Evolutionary conservation across 2,329 filamentous ascomycete genomes (phyloP).

Genomic region (Phialophora tarda): DNA sequence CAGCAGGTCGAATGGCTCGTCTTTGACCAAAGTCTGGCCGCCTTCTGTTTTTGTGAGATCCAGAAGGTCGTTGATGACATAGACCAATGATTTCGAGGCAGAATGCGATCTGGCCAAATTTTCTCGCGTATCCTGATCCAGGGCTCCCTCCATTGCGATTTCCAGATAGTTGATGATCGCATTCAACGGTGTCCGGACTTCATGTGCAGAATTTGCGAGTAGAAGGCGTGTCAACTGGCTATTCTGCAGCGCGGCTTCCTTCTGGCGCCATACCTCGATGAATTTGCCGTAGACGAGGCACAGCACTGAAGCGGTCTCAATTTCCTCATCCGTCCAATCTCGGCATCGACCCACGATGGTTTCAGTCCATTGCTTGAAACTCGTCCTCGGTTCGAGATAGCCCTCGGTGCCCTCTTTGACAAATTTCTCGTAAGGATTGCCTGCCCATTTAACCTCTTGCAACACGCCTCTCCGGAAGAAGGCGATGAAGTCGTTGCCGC

Average conservation of each 20-base stretch:
- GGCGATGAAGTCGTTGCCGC: slow-evolving; percentile 83
- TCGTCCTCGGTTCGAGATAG: slow-evolving; percentile 77
- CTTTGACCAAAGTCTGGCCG: slow-evolving; percentile 76
- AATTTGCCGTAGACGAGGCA: slow-evolving; percentile 89
- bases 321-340: slow-evolving; percentile 87
- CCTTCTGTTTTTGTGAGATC: slow-evolving; percentile 89
- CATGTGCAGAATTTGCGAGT: slow-evolving; percentile 86
- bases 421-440: slow-evolving; percentile 81
- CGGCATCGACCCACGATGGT: slow-evolving; percentile 79
- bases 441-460: slow-evolving; percentile 82
- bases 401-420: slow-evolving; percentile 73
- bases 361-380: slow-evolving; percentile 82
- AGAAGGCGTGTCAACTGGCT: slow-evolving; percentile 79
- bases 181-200: slow-evolving; percentile 87
- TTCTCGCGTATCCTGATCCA: slow-evolving; percentile 83
- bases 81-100: slow-evolving; percentile 88
- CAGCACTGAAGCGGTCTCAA: slow-evolving; percentile 85
- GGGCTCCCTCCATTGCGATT: slow-evolving; percentile 79
- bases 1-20: slow-evolving; percentile 76
- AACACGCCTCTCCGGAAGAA: slow-evolving; percentile 82
- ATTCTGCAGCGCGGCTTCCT: slow-evolving; percentile 80
- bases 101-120: slow-evolving; percentile 85
- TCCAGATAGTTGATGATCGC: slow-evolving; percentile 95
- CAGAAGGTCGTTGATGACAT: slow-evolving; percentile 89
- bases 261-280: slow-evolving; percentile 91